Base-by-base conservation (phyloP, 108 stramenopile species). In the Fistulifera solaris region DNA sequence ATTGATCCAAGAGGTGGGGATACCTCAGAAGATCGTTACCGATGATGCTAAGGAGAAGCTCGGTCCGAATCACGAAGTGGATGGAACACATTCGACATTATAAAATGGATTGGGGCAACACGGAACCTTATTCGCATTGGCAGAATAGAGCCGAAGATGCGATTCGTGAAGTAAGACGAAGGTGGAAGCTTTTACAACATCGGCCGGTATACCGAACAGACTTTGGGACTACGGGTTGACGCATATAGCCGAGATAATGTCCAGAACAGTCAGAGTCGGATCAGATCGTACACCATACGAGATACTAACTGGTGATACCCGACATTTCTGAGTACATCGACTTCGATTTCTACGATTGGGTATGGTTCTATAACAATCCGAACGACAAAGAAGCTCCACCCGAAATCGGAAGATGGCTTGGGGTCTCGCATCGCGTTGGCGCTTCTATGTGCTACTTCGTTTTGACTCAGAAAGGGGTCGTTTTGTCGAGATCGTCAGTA, bases 281-380 rank as follows among this genome's bases (percentile, higher is more conserved):
- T 23, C 27, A 14, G 56, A 53, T 18, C 19, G 66, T 1, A 68
- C 67, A 18, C 21, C 38, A 13, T 54, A 58, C 27, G 69, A 76
- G 45, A 18, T 25, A 2, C 27, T 67, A 0, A 73, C 68, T 1
- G 76, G 76, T 27, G 28, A 66, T 0, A 70, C 64, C 61, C 5
- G 68, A 77, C 38, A 77, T 73, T 15, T 59, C 66, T 1, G 65
- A 75, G 40, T 70, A 21, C 43, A 17, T 62, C 0, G 68, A 70
- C 23, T 75, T 75, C 26, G 61, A 49, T 15, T 75, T 70, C 40
- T 75, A 62, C 38, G 69, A 75, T 16, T 49, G 31, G 21, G 63
- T 72, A 1, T 72, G 67, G 67, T 77, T 48, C 40, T 54, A 44
- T 22, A 18, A 35, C 26, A 23, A 27, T 19, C 64, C 57, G 2